phyloP scores from a whole-genome alignment of 2,329 filamentous ascomycete species.

The Paramyrothecium roridum region DNA sequence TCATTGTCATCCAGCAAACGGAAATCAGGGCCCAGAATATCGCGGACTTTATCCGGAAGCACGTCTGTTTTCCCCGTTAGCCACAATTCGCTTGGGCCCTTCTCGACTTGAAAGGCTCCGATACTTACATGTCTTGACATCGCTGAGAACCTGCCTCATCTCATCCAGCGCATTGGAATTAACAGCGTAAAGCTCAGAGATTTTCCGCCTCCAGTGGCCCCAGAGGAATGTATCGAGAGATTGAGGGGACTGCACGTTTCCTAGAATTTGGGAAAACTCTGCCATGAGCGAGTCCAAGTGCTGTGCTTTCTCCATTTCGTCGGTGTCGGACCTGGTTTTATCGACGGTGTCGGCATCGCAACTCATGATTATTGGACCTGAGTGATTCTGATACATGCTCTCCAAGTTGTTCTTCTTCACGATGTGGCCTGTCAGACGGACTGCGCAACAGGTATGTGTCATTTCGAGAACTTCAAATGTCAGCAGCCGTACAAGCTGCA shows the following conservation, averaged over 20 bases:
- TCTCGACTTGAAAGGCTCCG: not conserved
- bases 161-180: not conserved
- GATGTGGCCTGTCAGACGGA: too few species aligned
- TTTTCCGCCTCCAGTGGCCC: not conserved
- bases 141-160: not conserved
- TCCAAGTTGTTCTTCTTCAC: too few species aligned
- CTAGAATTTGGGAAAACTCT: not conserved
- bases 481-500: not conserved
- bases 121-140: not conserved
- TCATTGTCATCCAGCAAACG: too few species aligned
- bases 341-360: not conserved
- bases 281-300: not conserved
- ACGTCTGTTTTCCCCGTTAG: not conserved
- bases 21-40: too few species aligned
- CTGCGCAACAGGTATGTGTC: not conserved
- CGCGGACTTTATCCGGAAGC: not conserved
- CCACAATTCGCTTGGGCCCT: not conserved
- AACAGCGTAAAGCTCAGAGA: not conserved
- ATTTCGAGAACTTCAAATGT: not conserved
- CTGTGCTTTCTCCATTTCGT: not conserved
- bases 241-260: not conserved
- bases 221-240: not conserved
- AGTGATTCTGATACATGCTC: too few species aligned
- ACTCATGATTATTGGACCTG: not conserved
- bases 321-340: not conserved